Conservation (phyloP, 1,284 basidiomycete species). For the Cutaneotrichosporon curvatum region DNA sequence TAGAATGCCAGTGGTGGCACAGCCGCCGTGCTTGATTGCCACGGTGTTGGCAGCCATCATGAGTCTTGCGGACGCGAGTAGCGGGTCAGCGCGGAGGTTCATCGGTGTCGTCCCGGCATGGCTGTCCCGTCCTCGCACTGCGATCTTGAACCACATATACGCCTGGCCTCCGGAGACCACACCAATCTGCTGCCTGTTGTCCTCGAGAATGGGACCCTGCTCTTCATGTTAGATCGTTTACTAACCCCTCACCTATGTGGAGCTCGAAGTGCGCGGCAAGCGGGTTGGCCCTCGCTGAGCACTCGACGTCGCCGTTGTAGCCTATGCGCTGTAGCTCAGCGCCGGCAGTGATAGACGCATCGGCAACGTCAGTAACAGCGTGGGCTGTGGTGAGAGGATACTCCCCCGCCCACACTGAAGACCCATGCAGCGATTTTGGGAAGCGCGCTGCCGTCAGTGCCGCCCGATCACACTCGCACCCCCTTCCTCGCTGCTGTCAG, state of each 20-base stretch:
- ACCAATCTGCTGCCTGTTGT: conserved; percentile 11
- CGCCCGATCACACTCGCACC: too few relatives aligned
- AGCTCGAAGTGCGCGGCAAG: conserved; percentile 33
- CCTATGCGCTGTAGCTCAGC: conserved; percentile 21
- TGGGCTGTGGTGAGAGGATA: conserved; percentile 10
- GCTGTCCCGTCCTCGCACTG: conserved; percentile 17
- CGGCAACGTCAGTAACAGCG: conserved; percentile 11
- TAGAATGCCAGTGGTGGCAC: conserved; percentile 20
- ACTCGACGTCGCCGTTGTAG: conserved; percentile 18
- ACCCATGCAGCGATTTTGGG: conserved; percentile 27
- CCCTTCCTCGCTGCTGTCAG: too few relatives aligned
- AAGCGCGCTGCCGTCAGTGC: conserved; percentile 29
- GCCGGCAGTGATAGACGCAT: conserved; percentile 7
- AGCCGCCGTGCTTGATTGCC: conserved; percentile 10
- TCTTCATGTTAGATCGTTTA: too few relatives aligned
- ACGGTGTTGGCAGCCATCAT: conserved; percentile 12
- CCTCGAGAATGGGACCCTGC: conserved; percentile 31
- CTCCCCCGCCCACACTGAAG: conserved; percentile 28
- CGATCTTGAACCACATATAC: conserved; percentile 25
- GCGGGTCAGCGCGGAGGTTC: conserved; percentile 18
- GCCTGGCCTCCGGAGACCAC: conserved; percentile 27
- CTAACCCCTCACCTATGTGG: too few relatives aligned
- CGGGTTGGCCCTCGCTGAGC: conserved; percentile 11
- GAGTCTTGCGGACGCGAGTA: conserved; percentile 12
- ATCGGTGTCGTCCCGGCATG: conserved; percentile 31